phyloP scores from a whole-genome alignment of 495 filamentous ascomycete species.

The Venustampulla echinocandica region DNA sequence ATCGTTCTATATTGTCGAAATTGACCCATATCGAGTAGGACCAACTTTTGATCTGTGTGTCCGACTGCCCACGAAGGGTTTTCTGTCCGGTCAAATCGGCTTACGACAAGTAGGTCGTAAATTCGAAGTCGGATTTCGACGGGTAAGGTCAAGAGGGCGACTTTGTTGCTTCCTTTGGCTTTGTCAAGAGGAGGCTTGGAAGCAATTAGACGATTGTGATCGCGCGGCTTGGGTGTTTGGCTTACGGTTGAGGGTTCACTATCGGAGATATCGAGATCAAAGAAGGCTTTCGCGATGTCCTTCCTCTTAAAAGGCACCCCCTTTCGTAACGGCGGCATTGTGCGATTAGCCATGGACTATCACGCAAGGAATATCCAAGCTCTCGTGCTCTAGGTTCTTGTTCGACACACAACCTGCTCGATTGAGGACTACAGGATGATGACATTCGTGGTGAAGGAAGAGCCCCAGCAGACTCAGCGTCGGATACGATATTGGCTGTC shows the following conservation, averaged over 20 bases:
- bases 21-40: background rate
- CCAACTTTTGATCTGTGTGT: conserved; percentile 3
- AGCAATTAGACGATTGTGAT: conserved; percentile 1
- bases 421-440: no score
- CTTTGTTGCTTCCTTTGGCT: background rate
- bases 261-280: background rate
- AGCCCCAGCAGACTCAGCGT: no score
- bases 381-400: no score
- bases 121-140: conserved; percentile 3
- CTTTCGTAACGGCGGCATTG: no score
- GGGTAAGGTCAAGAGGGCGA: background rate
- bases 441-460: no score
- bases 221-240: background rate
- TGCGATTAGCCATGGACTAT: no score
- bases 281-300: background rate
- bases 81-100: conserved; percentile 1
- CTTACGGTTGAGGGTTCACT: conserved; percentile 4
- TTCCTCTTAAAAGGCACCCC: no score
- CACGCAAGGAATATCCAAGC: no score
- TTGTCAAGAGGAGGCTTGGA: background rate
- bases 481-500: no score
- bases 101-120: conserved; percentile 9
- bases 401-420: no score
- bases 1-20: conserved; percentile 6
- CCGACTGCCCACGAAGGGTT: conserved; percentile 1